phyloP scores from a whole-genome alignment of 768 basidiomycete species.

The Podaxis mareebaensis region DNA sequence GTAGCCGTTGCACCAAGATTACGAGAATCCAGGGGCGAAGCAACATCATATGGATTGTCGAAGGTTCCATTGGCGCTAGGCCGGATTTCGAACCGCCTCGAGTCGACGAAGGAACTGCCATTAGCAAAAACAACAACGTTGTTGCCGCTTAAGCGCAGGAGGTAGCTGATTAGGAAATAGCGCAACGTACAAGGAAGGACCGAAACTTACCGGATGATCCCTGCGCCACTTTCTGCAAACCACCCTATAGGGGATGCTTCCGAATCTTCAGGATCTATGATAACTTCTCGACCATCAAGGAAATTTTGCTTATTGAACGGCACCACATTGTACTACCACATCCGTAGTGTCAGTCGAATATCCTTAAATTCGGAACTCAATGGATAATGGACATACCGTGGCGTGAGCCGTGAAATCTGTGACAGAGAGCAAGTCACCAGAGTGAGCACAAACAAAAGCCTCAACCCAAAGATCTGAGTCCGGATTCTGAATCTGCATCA shows the following conservation, averaged over 20 bases:
- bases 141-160: not conserved
- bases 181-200: too few relatives aligned
- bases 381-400: constrained; percentile 27
- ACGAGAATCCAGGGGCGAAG: constrained; percentile 4
- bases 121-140: constrained; percentile 2
- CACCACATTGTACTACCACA: constrained; percentile 41
- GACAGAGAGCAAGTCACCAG: constrained; percentile 46
- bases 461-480: constrained; percentile 48
- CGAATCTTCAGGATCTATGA: constrained; percentile 51
- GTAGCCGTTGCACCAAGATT: constrained; percentile 54
- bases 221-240: constrained; percentile 17
- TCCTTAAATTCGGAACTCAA: not conserved
- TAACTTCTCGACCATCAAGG: constrained; percentile 46
- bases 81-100: not conserved
- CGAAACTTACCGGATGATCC: too few relatives aligned
- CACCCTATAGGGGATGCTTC: constrained; percentile 50
- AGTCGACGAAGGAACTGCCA: too few relatives aligned
- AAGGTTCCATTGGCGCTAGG: not conserved
- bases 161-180: too few relatives aligned
- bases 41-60: not conserved
- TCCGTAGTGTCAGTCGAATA: not conserved
- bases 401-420: constrained; percentile 53
- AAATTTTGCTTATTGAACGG: constrained; percentile 48
- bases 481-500: constrained; percentile 33
- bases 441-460: constrained; percentile 55